Base-by-base conservation (phyloP, 192 early-diverging fungal species). In the Mortierella claussenii region DNA sequence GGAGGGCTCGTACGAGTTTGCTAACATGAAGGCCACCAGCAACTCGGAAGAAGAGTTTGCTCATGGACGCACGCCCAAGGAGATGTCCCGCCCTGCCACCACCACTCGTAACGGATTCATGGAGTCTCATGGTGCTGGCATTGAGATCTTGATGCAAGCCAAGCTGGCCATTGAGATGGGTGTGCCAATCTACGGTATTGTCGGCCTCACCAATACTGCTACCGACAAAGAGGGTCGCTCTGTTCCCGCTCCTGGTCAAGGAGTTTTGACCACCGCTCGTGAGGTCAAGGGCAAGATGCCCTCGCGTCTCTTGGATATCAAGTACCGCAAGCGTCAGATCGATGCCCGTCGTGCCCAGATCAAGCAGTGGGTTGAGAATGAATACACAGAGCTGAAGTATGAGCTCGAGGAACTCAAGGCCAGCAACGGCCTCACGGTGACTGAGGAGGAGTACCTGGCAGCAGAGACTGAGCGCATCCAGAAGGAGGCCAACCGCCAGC, bases 171-270 rank as follows among this genome's bases (percentile, higher is more conserved):
- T 98, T 68, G 85, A 96, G 75, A 96, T 96, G 84, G 96, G 96
- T 74, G 89, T 92, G 11, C 95, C 96, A 12, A 93, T 98, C 49
- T 93, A 94, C 58, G 96, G 91, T 84, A 90, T 98, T 69, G 83
- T 98, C 62, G 96, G 89, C 37, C 82, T 91, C 69, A 91, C 91
- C 49, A 92, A 88, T 81, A 97, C 94, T 28, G 95, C 96, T 31
- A 92, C 94, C 12, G 96, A 98, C 81, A 97, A 97, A 86, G 91
- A 96, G 81, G 94, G 95, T 32, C 90, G 93, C 44, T 95, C 94
- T 6, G 89, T 97, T 33, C 96, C 96, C 26, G 96, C 96, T 31
- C 96, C 96, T 65, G 96, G 96, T 40, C 89, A 95, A 78, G 96
- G 96, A 79, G 89, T 98, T 49, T 81, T 98, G 66, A 95, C 94